Evolutionary conservation across 106 monocot species (phyloP), one percentile per base, ranked within the genome.

Genomic region (Dendrobium nobile): DNA sequence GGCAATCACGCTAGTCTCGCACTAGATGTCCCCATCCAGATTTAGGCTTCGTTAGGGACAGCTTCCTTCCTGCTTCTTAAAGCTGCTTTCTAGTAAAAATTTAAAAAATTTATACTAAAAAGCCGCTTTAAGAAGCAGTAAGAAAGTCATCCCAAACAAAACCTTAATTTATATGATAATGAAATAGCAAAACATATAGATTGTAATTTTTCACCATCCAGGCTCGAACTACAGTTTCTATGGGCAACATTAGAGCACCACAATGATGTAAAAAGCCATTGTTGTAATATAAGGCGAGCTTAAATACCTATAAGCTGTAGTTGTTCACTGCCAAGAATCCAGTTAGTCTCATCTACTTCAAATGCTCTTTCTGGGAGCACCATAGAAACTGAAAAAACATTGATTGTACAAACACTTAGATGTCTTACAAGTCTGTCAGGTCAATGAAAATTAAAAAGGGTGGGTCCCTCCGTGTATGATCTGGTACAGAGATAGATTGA

Each of bases 311-410:
- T 82, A 9, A 84, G 82, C 42, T 77, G 80, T 37, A 92, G 80
- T 75, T 65, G 72, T 15, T 86, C 80, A 41, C 80, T 79, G 33
- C 43, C 73, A 76, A 92, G 80, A 84, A 88, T 75, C 80, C 84
- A 90, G 77, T 79, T 89, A 79, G 78, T 31, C 8, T 86, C 86
- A 67, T 88, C 86, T 17, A 90, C 90, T 82, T 92, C 76, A n/a
- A 77, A 65, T 58, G 78, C 17, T 81, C 48, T 83, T 78, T 81
- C 59, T n/a, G 85, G 81, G 76, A 54, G 77, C 45, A 78, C 41
- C 51, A 47, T 73, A 28, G 79, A 22, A 26, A 82, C 83, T 82
- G 81, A 47, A 76, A 78, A 68, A 64, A 74, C 19, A 74, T 11
- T 44, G 42, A 40, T 16, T 74, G 70, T 31, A 61, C 33, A 70